phyloP scores from a whole-genome alignment of 1,284 basidiomycete species.

The Vanrija pseudolonga region DNA sequence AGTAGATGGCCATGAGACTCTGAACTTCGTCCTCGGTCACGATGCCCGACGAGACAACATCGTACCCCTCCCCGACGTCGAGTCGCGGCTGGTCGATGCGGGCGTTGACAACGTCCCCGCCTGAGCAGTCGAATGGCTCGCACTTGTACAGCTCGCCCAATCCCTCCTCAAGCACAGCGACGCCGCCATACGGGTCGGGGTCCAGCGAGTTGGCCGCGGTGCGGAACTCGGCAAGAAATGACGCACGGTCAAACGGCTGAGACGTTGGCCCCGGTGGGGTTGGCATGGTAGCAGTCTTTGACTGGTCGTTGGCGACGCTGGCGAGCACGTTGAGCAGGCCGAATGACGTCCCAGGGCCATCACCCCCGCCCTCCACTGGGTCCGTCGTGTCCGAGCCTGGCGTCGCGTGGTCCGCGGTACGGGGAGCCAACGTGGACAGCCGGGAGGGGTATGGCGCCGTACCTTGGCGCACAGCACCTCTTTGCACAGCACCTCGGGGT shows the following conservation, averaged over 20 bases:
- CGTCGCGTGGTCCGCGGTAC: too few species aligned
- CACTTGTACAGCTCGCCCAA: background rate
- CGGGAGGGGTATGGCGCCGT: too few species aligned
- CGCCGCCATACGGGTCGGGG: slow-evolving; percentile 17
- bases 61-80: slow-evolving; percentile 11
- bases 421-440: too few species aligned
- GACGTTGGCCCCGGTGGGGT: background rate
- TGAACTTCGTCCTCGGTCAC: slow-evolving; percentile 11
- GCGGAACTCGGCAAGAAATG: slow-evolving; percentile 13
- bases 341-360: background rate
- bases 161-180: slow-evolving; percentile 18
- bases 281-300: slow-evolving; percentile 1
- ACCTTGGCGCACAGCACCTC: too few species aligned
- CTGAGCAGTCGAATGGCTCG: background rate
- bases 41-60: slow-evolving; percentile 6
- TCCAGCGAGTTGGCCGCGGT: slow-evolving; percentile 11
- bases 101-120: slow-evolving; percentile 15
- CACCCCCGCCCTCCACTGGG: too few species aligned
- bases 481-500: too few species aligned
- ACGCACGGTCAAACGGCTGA: slow-evolving; percentile 9
- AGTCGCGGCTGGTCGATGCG: slow-evolving; percentile 19
- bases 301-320: slow-evolving; percentile 15
- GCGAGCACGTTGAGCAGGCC: slow-evolving; percentile 22
- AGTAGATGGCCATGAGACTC: slow-evolving; percentile 14
- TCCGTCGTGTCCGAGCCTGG: too few species aligned